Percentiles rank a stretch among this genome's conserved stretches.
These are phyloP conservation scores for Phytophthora nicotianae DNA, from an alignment of 352 stramenopile genomes.

Conservation along the genomic window DNA sequence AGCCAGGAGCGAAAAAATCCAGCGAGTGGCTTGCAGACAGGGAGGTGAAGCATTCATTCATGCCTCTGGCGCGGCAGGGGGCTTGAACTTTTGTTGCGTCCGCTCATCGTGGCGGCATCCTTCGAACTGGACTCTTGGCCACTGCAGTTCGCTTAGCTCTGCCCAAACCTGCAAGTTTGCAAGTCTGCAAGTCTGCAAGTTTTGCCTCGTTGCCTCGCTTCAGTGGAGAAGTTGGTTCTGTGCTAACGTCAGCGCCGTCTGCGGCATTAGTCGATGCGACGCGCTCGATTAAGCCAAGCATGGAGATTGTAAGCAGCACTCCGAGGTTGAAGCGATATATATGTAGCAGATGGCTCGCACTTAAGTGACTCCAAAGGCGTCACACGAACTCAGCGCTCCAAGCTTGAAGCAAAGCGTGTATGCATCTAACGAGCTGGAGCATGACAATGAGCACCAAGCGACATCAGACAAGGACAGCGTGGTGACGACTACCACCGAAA, in stretches of 20 bases:
- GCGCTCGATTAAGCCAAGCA: slow-evolving; percentile 4
- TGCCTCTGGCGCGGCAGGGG: slow-evolving; percentile 6
- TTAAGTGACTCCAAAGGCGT: not conserved
- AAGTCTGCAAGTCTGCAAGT: too few species aligned
- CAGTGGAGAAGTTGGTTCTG: not conserved
- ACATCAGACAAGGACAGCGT: slow-evolving; percentile 6
- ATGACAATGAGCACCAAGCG: slow-evolving; percentile 3
- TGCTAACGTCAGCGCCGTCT: slow-evolving; percentile 4
- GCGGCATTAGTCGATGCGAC: slow-evolving; percentile 1
- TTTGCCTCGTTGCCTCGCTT: not conserved
- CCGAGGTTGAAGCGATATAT: not conserved
- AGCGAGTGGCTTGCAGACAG: slow-evolving; percentile 11
- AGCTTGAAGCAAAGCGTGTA: not conserved
- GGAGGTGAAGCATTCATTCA: slow-evolving; percentile 1
- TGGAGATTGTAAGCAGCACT: not conserved
- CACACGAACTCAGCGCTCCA: not conserved
- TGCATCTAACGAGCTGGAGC: not conserved
- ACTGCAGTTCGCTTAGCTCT: not conserved
- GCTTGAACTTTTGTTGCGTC: slow-evolving; percentile 22
- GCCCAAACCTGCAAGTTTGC: not conserved
- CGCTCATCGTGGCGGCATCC: slow-evolving; percentile 4
- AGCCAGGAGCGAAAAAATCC: slow-evolving; percentile 24
- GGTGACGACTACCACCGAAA: slow-evolving; percentile 24
- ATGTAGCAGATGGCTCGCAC: not conserved
- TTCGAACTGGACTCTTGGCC: slow-evolving; percentile 25